Base-by-base conservation (phyloP, 2,329 filamentous ascomycete genomes). In the Trichoderma pleuroti region DNA sequence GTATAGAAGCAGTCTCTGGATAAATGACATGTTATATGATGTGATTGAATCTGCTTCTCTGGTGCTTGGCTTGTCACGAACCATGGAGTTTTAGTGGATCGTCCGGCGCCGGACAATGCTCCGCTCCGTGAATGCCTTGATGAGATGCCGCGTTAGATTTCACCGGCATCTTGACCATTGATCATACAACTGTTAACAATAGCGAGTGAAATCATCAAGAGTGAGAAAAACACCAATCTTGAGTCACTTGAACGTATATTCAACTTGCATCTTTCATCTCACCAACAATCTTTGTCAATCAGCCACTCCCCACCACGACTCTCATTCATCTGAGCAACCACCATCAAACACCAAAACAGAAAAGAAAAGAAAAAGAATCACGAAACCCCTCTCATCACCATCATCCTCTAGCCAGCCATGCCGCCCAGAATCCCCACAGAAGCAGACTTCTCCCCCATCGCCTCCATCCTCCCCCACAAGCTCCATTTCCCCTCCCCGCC, bases 401-500 rank as follows among this genome's bases (percentile, higher is more conserved):
- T 21, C n/a, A 21, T 49, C 11, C 3, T 49, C 11, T 5, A 10
- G 4, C 3, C 1, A 21, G 3, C 11, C n/a, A 86, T 82, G 81
- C 80, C 84, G 34, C 83, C 84, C 4, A 82, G 85, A 52, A 83
- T 88, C 72, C 87, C 86, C 8, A 84, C 83, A 26, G 77, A 80
- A 10, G 80, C 80, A 18, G 87, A 89, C 78, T 88, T 89, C 73
- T 72, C 80, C 46, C 75, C 82, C 34, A 81, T 87, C 49, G 73
- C 79, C 26, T 76, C 82, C 49, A 77, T 77, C 57, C 80, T 87
- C 66, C 81, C 81, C 14, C 76, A 85, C 71, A 80, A 83, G 64
- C 78, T 86, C 59, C 82, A 86, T 74, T 86, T 83, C 77, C 86
- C 86, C 54, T 79, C 82, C 32, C 85, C 86, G 26, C 82, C 82